Evolutionary conservation across 805 yeast genomes (phyloP).

Genomic region (Candida maesae): DNA sequence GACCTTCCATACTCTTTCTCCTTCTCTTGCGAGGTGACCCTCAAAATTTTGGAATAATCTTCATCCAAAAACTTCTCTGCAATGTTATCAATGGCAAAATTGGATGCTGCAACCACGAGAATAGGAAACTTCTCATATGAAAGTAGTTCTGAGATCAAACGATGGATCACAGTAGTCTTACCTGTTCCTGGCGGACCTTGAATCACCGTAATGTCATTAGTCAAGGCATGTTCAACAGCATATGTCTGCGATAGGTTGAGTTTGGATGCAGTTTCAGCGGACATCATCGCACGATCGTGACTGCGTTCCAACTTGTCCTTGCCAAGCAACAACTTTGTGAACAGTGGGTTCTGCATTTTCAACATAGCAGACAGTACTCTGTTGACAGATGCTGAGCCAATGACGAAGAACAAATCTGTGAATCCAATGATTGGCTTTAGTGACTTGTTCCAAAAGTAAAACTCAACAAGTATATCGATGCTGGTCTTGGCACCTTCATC

Average conservation of each 20-base stretch:
- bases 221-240: constrained; percentile 31
- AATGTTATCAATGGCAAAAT: constrained; percentile 70
- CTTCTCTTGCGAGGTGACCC: constrained; percentile 56
- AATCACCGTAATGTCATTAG: constrained; percentile 42
- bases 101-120: constrained; percentile 69
- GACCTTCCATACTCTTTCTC: constrained; percentile 53
- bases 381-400: constrained; percentile 57
- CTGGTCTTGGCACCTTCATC: constrained; percentile 22
- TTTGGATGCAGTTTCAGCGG: constrained; percentile 42
- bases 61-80: constrained; percentile 61
- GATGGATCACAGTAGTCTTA: constrained; percentile 39
- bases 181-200: constrained; percentile 31
- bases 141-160: constrained; percentile 51
- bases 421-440: constrained; percentile 42
- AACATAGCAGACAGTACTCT: constrained; percentile 65
- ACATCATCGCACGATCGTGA: constrained; percentile 51
- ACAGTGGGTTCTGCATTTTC: constrained; percentile 46
- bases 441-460: constrained; percentile 52
- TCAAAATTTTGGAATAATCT: constrained; percentile 42
- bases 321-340: constrained; percentile 50
- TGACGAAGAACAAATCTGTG: constrained; percentile 42
- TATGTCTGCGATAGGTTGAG: constrained; percentile 55
- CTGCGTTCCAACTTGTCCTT: constrained; percentile 43
- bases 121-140: constrained; percentile 55
- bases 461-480: constrained; percentile 44